Conservation (phyloP, 768 basidiomycete genomes). For the Kwoniella sp. region DNA sequence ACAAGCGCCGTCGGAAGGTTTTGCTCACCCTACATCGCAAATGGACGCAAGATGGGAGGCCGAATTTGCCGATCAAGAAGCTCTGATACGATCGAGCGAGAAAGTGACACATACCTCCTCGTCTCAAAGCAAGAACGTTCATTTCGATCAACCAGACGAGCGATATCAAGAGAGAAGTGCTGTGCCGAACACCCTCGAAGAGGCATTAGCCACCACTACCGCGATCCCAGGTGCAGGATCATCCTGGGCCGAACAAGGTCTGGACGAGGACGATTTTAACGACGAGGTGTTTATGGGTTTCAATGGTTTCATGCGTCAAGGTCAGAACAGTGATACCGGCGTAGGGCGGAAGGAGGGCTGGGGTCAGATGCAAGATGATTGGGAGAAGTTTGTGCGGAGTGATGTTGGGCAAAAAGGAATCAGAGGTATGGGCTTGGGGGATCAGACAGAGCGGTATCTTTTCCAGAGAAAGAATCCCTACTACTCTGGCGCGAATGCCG, state of each 20-base stretch:
- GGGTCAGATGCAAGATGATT: conserved; percentile 44
- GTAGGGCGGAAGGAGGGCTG: conserved; percentile 35
- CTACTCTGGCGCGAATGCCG: background rate
- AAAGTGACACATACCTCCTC: background rate
- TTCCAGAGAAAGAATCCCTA: conserved; percentile 53
- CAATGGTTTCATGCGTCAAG: conserved; percentile 31
- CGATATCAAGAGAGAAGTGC: conserved; percentile 11
- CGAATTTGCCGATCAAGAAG: conserved; percentile 37
- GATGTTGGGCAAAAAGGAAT: conserved; percentile 11
- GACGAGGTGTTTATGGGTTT: conserved; percentile 43
- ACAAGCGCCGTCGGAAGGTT: background rate
- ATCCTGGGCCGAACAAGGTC: conserved; percentile 34
- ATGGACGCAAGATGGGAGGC: conserved; percentile 3
- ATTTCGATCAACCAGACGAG: conserved; percentile 28
- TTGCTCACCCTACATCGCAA: background rate
- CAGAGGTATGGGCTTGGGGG: conserved; percentile 28
- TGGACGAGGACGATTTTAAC: conserved; percentile 31
- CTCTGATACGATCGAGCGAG: conserved; percentile 22
- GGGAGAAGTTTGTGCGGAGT: conserved; percentile 31
- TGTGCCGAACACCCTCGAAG: conserved; percentile 37
- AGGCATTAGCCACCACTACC: conserved; percentile 29
- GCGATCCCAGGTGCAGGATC: conserved; percentile 30
- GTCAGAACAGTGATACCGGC: conserved; percentile 7
- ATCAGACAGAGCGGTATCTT: conserved; percentile 43
- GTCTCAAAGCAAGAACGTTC: conserved; percentile 34